phyloP scores from a whole-genome alignment of 2,329 filamentous ascomycete species.

The Fusarium foetens region DNA sequence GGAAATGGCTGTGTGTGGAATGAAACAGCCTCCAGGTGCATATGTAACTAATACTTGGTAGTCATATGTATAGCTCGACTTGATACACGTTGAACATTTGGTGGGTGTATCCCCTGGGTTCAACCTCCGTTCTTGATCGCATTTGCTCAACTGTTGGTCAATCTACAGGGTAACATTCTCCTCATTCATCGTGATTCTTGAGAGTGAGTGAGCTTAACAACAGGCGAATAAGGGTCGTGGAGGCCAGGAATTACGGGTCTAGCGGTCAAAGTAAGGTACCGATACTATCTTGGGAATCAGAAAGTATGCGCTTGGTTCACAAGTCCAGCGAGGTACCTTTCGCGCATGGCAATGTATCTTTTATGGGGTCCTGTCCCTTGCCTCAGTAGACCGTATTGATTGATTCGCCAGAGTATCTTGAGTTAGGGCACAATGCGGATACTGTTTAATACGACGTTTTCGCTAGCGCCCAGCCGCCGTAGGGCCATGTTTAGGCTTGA shows the following conservation, averaged over 20 bases:
- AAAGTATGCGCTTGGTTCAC: neutral
- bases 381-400: slow-evolving; percentile 28
- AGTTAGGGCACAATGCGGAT: slow-evolving; percentile 32
- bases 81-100: neutral
- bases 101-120: neutral
- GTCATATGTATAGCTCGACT: neutral
- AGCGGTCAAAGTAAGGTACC: slow-evolving; percentile 32
- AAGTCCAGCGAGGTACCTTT: slow-evolving; percentile 27
- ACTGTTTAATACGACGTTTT: slow-evolving; percentile 40
- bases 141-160: neutral
- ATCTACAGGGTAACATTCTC: slow-evolving; percentile 15
- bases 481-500: slow-evolving; percentile 35
- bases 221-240: slow-evolving; percentile 20
- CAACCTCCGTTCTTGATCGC: neutral
- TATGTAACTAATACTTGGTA: neutral
- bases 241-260: slow-evolving; percentile 13
- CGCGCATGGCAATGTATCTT: slow-evolving; percentile 22
- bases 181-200: slow-evolving; percentile 16
- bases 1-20: neutral
- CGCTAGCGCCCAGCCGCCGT: slow-evolving; percentile 29
- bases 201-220: slow-evolving; percentile 6
- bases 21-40: neutral
- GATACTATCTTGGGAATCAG: slow-evolving; percentile 30
- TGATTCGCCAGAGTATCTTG: slow-evolving; percentile 26
- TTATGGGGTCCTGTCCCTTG: slow-evolving; percentile 22